These are phyloP conservation scores for Litsea cubeba DNA, from an alignment of 164 flowering plant species.

Conservation along the genomic window DNA sequence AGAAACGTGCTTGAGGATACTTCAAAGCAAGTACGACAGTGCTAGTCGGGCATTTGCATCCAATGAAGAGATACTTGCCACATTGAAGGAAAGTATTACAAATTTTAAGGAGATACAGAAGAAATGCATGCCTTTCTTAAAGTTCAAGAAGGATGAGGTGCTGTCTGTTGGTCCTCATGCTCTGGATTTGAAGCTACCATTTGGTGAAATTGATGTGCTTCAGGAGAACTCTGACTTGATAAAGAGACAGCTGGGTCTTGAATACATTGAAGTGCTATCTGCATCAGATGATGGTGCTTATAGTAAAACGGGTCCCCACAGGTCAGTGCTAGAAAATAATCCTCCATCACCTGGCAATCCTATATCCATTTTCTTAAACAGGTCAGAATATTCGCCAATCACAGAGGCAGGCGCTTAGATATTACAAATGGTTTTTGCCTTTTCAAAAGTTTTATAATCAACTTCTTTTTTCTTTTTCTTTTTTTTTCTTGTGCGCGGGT, in stretches of 20 bases:
- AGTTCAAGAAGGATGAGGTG: slow-evolving; percentile 80
- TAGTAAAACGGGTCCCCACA: slow-evolving; percentile 47
- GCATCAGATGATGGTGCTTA: slow-evolving; percentile 41
- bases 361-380: slow-evolving; percentile 58
- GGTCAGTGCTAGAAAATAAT: slow-evolving; percentile 42
- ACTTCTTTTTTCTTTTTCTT: background rate
- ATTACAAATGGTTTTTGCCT: background rate
- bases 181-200: slow-evolving; percentile 65
- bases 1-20: slow-evolving; percentile 65
- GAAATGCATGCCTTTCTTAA: slow-evolving; percentile 83
- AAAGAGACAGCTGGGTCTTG: slow-evolving; percentile 72
- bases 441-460: background rate
- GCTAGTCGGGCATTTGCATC: slow-evolving; percentile 48
- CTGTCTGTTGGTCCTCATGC: slow-evolving; percentile 63
- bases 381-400: slow-evolving; percentile 9
- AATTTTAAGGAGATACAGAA: slow-evolving; percentile 63
- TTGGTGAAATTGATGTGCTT: slow-evolving; percentile 80
- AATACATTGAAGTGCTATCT: slow-evolving; percentile 50
- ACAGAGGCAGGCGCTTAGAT: background rate
- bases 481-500: background rate
- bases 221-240: slow-evolving; percentile 70
- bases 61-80: slow-evolving; percentile 53
- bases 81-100: slow-evolving; percentile 38
- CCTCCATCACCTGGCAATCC: slow-evolving; percentile 91
- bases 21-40: slow-evolving; percentile 45